These are phyloP conservation scores for Sphaerostilbella broomeana DNA, from an alignment of 2,329 filamentous ascomycete species.

Conservation along the genomic window DNA sequence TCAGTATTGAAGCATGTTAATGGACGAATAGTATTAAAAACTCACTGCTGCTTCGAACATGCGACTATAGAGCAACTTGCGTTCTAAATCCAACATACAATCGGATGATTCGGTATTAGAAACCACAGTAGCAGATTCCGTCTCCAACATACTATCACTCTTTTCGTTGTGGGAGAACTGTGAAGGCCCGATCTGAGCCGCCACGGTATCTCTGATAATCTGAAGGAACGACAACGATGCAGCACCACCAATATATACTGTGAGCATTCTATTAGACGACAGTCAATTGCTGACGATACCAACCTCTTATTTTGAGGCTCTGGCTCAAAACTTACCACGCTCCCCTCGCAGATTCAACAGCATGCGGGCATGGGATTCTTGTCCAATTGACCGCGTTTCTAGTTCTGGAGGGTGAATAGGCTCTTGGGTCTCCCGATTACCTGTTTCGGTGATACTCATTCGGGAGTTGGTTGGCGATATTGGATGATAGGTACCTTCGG, in stretches of 20 bases:
- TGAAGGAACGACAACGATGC: constrained; percentile 51
- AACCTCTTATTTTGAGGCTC: background rate
- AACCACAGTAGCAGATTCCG: constrained; percentile 23
- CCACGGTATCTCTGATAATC: constrained; percentile 40
- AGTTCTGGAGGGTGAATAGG: background rate
- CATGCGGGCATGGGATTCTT: constrained; percentile 33
- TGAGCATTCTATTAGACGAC: background rate
- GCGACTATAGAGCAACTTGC: constrained; percentile 13
- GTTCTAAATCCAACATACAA: constrained; percentile 15
- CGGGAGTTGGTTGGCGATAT: constrained; percentile 26
- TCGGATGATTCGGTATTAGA: constrained; percentile 2
- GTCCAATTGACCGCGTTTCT: constrained; percentile 4
- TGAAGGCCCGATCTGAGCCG: constrained; percentile 46
- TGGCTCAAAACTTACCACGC: constrained; percentile 31
- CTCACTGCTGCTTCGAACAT: constrained; percentile 19
- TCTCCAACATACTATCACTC: constrained; percentile 48
- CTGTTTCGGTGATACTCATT: constrained; percentile 17
- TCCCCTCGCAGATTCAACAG: constrained; percentile 47
- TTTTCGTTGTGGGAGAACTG: constrained; percentile 45
- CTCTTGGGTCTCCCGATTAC: constrained; percentile 14
- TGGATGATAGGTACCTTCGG: constrained; percentile 15
- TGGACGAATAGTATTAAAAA: background rate
- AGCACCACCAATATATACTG: constrained; percentile 44
- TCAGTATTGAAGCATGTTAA: background rate
- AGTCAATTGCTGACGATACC: background rate